These are phyloP conservation scores for Arachnomyces sp. DNA, from an alignment of 2,329 filamentous ascomycete genomes.

Conservation along the genomic window DNA sequence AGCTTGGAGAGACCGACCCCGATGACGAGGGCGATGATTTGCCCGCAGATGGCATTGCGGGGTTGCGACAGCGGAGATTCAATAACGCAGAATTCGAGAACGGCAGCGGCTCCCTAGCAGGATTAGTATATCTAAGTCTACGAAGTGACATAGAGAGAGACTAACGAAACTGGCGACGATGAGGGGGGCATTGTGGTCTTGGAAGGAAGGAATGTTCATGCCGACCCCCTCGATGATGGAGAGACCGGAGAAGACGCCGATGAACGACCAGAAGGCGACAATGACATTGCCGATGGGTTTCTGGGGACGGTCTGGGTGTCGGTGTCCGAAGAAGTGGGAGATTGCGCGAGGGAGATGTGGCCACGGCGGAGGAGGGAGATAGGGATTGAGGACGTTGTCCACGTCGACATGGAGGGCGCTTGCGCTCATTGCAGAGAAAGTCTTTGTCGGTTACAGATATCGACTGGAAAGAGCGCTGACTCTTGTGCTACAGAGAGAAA, in stretches of 20 bases:
- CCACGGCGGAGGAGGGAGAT: constrained; percentile 60
- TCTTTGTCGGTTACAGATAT: too few species aligned
- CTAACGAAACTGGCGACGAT: constrained; percentile 66
- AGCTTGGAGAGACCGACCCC: constrained; percentile 59
- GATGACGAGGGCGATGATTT: constrained; percentile 54
- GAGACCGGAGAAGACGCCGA: constrained; percentile 58
- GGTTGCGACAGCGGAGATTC: constrained; percentile 67
- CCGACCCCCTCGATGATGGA: constrained; percentile 53
- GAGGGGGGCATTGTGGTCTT: constrained; percentile 47
- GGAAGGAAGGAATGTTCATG: constrained; percentile 48
- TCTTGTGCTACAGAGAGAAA: too few species aligned
- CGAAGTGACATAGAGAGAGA: constrained; percentile 15
- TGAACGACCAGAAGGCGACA: constrained; percentile 54
- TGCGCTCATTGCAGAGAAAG: too few species aligned
- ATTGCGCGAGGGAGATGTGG: constrained; percentile 57
- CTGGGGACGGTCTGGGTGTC: constrained; percentile 30
- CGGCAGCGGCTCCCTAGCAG: constrained; percentile 62
- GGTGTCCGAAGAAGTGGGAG: constrained; percentile 62
- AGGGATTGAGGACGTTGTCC: constrained; percentile 66
- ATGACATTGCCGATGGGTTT: constrained; percentile 49
- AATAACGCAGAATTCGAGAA: constrained; percentile 67
- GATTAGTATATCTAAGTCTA: not conserved
- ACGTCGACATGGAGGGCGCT: constrained; percentile 56
- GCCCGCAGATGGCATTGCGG: constrained; percentile 61
- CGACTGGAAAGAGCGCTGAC: constrained; percentile 8